Conservation (phyloP, 768 basidiomycete species). For the Kwoniella dendrophila region DNA sequence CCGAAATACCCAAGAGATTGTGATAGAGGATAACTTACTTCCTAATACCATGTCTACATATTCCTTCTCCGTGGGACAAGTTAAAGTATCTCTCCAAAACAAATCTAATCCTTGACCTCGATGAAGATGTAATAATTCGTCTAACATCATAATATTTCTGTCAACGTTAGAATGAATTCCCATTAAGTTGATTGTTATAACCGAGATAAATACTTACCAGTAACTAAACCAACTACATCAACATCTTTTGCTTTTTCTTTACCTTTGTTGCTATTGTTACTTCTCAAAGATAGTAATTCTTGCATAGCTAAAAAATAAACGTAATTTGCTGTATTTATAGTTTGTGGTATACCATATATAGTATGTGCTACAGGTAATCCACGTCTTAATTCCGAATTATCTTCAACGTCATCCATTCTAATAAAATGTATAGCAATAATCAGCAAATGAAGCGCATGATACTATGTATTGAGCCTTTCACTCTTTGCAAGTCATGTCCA, state of each 20-base stretch:
- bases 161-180: not conserved
- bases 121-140: slow-evolving; percentile 81
- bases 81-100: slow-evolving; percentile 87
- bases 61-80: slow-evolving; percentile 90
- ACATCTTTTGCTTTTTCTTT: slow-evolving; percentile 24
- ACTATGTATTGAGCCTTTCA: not conserved
- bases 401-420: slow-evolving; percentile 94
- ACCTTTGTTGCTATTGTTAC: not conserved
- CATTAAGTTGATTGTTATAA: not conserved
- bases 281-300: slow-evolving; percentile 68
- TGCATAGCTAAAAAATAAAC: slow-evolving; percentile 93
- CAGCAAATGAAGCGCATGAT: not conserved
- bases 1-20: too few species aligned
- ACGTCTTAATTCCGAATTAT: slow-evolving; percentile 80
- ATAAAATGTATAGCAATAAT: not conserved
- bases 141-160: slow-evolving; percentile 41
- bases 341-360: slow-evolving; percentile 94
- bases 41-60: slow-evolving; percentile 96
- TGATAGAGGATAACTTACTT: slow-evolving; percentile 62
- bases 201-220: slow-evolving; percentile 60
- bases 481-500: too few species aligned
- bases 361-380: slow-evolving; percentile 93
- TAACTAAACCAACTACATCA: slow-evolving; percentile 72
- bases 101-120: slow-evolving; percentile 94
- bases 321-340: slow-evolving; percentile 96